Evolutionary conservation across 2,329 filamentous ascomycete genomes (phyloP), one percentile per base, ranked within the genome.

Genomic region (Fusarium sp.): DNA sequence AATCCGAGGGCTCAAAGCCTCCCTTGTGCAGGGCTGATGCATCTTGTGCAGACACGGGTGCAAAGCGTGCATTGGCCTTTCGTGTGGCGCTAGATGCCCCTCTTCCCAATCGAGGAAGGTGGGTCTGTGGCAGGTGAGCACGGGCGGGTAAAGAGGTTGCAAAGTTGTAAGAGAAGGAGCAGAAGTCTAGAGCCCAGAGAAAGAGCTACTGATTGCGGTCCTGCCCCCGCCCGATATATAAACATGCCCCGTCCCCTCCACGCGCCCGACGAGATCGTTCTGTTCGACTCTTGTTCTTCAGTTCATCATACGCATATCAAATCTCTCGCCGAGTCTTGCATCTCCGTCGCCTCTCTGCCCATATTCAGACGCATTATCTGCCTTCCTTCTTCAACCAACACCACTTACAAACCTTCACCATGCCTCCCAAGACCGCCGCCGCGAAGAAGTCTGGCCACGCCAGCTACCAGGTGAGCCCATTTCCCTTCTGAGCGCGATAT

Each of bases 351-450:
- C 61, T 69, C 66, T 70, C 70, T 71, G 74, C 80, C 77, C 78
- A 77, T 76, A 62, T 71, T 70, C 54, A 71, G 54, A 63, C 60
- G 6, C 69, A 66, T 38, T 56, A 67, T 57, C 40, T 54, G 61
- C 60, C 60, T 25, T 68, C 70, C 63, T 72, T 69, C 64, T 56
- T 62, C 63, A 71, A 60, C 38, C 71, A 65, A 73, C 70, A 70
- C 75, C 69, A 70, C 68, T 75, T 71, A 67, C 78, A 75, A 74
- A 65, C 79, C 76, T 66, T 82, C 83, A 83, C 82, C 82, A 91
- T 91, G 89, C 84, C 87, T 87, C 87, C 89, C 83, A 90, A 90
- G 87, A 90, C 90, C 85, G 83, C 86, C 75, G 85, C 79, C 61
- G 72, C 83, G 80, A 82, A 88, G 86, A 80, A 88, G 83, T 86